Evolutionary conservation across 2,329 filamentous ascomycete species (phyloP), one percentile per base, ranked within the genome.

Genomic region (Trichoderma oligosporum): DNA sequence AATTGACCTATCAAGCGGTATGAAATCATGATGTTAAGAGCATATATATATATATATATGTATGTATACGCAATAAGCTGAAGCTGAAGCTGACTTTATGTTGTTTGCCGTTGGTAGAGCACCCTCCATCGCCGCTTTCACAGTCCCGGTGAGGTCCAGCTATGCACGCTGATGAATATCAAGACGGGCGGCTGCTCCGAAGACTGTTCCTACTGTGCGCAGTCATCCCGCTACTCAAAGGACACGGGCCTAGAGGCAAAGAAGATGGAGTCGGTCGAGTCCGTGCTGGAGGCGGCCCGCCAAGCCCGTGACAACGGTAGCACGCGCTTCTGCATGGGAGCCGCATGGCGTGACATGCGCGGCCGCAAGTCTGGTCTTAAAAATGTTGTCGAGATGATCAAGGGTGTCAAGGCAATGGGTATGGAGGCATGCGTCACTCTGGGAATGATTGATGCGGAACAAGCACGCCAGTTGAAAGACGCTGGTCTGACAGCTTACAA

Each of bases 141-240:
- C 74, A 82, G 89, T 67, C 89, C 91, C 6, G 80, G 85, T 45
- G 86, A 89, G 25, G 89, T 96, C 61, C 91, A 96, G 73, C 87
- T 96, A 74, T 96, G 91, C 77, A 96, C 91, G 0, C 79, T 96
- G 58, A 95, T 96, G 89, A 96, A 95, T 78, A 96, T 96, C 78
- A 96, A 96, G 71, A 95, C 90, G 7, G 91, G 91, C 55, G 91
- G 91, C 46, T 96, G 91, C 74, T 91, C 84, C 65, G 91, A 96
- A 72, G 91, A 96, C 73, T 96, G 91, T 76, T 90, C 87, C 22
- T 96, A 96, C 82, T 96, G 91, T 72, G 89, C 91, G 2, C 91
- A 96, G 73, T 92, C 91, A 4, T 91, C 89, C 5, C 86, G 89
- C 24, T 87, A 96, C 80, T 74, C 81, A 58, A 78, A 89, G 35